phyloP scores from a whole-genome alignment of 306 rosid species.

The Macrotyloma uniflorum region DNA sequence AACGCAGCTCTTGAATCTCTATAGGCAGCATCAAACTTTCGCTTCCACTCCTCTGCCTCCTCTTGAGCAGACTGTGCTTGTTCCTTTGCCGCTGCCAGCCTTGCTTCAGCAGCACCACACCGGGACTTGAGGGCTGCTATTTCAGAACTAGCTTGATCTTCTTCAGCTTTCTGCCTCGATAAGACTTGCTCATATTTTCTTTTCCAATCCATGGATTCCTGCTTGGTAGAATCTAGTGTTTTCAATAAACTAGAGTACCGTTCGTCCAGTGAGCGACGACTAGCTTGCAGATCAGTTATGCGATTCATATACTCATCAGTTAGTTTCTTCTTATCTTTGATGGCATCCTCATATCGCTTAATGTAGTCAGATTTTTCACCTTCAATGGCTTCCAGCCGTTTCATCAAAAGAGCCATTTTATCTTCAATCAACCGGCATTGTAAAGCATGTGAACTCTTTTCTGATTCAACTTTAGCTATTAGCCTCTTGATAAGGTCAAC shows the following conservation, averaged over 20 bases:
- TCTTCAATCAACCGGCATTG: slow-evolving; percentile 79
- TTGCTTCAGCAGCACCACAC: slow-evolving; percentile 88
- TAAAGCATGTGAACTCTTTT: slow-evolving; percentile 67
- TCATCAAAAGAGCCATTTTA: slow-evolving; percentile 65
- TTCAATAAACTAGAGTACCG: slow-evolving; percentile 68
- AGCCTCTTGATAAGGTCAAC: slow-evolving; percentile 75
- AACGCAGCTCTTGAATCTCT: slow-evolving; percentile 90
- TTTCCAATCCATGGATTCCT: slow-evolving; percentile 85
- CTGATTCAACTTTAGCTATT: slow-evolving; percentile 77
- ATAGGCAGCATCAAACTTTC: slow-evolving; percentile 80
- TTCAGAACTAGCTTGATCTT: slow-evolving; percentile 78
- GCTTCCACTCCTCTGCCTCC: slow-evolving; percentile 97
- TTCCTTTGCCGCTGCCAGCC: slow-evolving; percentile 88
- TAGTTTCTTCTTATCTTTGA: slow-evolving; percentile 78
- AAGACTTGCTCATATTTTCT: slow-evolving; percentile 74
- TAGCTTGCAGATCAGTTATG: slow-evolving; percentile 77
- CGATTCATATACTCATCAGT: slow-evolving; percentile 90
- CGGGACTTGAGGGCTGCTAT: slow-evolving; percentile 83
- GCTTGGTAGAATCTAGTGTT: slow-evolving; percentile 73
- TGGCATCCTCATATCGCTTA: slow-evolving; percentile 84
- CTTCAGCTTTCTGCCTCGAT: slow-evolving; percentile 82
- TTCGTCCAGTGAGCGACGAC: slow-evolving; percentile 69
- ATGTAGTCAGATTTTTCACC: slow-evolving; percentile 76
- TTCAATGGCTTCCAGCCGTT: slow-evolving; percentile 86
- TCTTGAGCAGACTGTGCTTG: slow-evolving; percentile 94